phyloP scores from a whole-genome alignment of 768 basidiomycete species.

The Russula dissimulans region DNA sequence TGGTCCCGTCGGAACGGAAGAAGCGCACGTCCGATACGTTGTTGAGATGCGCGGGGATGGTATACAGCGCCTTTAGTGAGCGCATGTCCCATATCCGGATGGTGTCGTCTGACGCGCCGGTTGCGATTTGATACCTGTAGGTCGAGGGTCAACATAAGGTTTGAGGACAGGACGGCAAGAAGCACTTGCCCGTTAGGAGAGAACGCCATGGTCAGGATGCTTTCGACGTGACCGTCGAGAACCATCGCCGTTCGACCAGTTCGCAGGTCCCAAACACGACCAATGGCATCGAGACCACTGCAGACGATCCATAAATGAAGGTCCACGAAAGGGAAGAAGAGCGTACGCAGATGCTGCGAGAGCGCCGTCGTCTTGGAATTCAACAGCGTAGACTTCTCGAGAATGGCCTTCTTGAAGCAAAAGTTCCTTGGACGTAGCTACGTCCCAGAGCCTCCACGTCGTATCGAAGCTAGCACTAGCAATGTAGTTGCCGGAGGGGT shows the following conservation, averaged over 20 bases:
- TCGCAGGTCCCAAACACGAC: slow-evolving; percentile 93
- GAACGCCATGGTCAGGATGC: slow-evolving; percentile 85
- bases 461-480: slow-evolving; percentile 96
- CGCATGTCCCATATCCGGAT: slow-evolving; percentile 99
- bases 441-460: slow-evolving; percentile 97
- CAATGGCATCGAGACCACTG: slow-evolving; percentile 94
- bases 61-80: slow-evolving; percentile 84
- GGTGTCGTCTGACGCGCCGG: slow-evolving; percentile 94
- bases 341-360: slow-evolving; percentile 86
- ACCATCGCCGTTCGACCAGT: slow-evolving; percentile 97
- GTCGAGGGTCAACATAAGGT: background rate
- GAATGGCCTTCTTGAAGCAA: slow-evolving; percentile 94
- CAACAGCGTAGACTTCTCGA: slow-evolving; percentile 92
- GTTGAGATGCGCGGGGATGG: slow-evolving; percentile 91
- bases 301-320: slow-evolving; percentile 4
- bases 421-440: slow-evolving; percentile 68
- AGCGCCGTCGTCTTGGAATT: slow-evolving; percentile 92
- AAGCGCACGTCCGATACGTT: slow-evolving; percentile 95
- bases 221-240: slow-evolving; percentile 91
- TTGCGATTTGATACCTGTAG: slow-evolving; percentile 89
- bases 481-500: slow-evolving; percentile 89
- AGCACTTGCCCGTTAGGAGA: slow-evolving; percentile 83
- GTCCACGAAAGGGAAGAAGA: background rate
- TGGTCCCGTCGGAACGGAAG: slow-evolving; percentile 56
- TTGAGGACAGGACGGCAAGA: background rate